Percentiles rank a stretch among this genome's conserved stretches.
These are phyloP conservation scores for Ephemerocybe angulata DNA, from an alignment of 768 basidiomycete genomes.

Conservation along the genomic window DNA sequence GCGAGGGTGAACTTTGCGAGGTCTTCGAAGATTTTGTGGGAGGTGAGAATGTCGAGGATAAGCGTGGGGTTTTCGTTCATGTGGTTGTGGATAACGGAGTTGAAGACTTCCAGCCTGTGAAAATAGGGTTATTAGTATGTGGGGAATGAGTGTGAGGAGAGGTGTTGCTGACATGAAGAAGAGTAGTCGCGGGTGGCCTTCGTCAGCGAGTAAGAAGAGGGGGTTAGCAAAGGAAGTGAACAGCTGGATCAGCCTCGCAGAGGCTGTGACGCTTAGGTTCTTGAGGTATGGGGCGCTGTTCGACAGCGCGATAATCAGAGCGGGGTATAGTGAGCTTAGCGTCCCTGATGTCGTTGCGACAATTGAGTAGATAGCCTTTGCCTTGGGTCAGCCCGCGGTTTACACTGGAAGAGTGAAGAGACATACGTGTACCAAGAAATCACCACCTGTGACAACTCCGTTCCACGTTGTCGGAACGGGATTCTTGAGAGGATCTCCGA, in stretches of 20 bases:
- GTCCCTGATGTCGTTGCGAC: conserved; percentile 83
- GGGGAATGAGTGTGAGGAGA: neutral
- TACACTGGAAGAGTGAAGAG: neutral
- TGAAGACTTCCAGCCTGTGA: conserved; percentile 85
- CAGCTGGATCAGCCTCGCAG: conserved; percentile 81
- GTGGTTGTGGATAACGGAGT: conserved; percentile 74
- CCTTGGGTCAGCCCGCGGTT: neutral
- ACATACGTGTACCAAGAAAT: conserved; percentile 84
- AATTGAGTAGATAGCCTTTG: conserved; percentile 82
- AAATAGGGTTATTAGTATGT: neutral
- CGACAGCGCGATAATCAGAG: conserved; percentile 84
- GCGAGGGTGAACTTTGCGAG: conserved; percentile 89
- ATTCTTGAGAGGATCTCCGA: conserved; percentile 61
- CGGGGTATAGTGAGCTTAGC: conserved; percentile 84
- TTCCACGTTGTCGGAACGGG: conserved; percentile 77
- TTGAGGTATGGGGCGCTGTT: conserved; percentile 88
- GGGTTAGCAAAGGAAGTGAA: conserved; percentile 91
- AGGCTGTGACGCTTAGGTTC: conserved; percentile 74
- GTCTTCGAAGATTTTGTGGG: conserved; percentile 84
- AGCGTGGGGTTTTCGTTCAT: conserved; percentile 84
- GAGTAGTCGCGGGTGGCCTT: conserved; percentile 88
- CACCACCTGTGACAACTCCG: conserved; percentile 67
- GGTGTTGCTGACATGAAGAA: conserved; percentile 73
- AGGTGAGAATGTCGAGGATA: conserved; percentile 78
- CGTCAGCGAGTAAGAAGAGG: conserved; percentile 84